Base-by-base conservation (phyloP, 495 filamentous ascomycete species). In the Astrothelium subdiscretum region DNA sequence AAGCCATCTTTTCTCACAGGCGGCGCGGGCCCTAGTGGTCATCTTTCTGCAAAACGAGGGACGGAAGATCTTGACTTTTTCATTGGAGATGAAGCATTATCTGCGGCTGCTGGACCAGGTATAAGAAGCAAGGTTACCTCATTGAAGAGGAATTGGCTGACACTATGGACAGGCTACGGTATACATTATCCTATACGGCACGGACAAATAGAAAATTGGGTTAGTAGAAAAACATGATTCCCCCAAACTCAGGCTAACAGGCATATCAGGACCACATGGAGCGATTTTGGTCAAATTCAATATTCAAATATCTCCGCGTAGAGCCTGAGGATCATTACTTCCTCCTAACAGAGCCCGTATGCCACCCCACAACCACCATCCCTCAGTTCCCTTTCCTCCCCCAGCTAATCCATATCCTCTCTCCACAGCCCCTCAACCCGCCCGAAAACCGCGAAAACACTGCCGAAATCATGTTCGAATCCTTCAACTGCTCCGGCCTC, bases 401-500 rank as follows among this genome's bases (percentile, higher is more conserved):
- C 35, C 18, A 59, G 11, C 29, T 4, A 18, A 10, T 12, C 24
- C 31, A 12, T 15, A 77, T 63, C 2, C 2, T 22, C 12, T 40
- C 15, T 26, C n/a, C 10, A 18, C 68, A 97, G 90, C 95, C 94
- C 62, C 81, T 97, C 63, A 97, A 98, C 76, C 94, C 94, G 29
- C 94, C 94, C 22, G 94, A 98, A 79, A 97, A 97, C 75, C 91
- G 94, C 66, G 94, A 98, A 74, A 97, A 97, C 74, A 97, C 94
- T 24, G 94, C 94, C 74, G 94, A 98, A 74, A 97, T 98, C 76
- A 96, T 98, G 87, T 98, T 98, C 78, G 94, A 98, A 71, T 96
- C 92, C 20, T 98, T 97, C 80, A 98, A 98, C 75, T 97, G 94
- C 76, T 92, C 94, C 61, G 94, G 94, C 74, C 87, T 98, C 42